Evolutionary conservation across 352 stramenopile genomes (phyloP).

Genomic region (Globisporangium barbulae): DNA sequence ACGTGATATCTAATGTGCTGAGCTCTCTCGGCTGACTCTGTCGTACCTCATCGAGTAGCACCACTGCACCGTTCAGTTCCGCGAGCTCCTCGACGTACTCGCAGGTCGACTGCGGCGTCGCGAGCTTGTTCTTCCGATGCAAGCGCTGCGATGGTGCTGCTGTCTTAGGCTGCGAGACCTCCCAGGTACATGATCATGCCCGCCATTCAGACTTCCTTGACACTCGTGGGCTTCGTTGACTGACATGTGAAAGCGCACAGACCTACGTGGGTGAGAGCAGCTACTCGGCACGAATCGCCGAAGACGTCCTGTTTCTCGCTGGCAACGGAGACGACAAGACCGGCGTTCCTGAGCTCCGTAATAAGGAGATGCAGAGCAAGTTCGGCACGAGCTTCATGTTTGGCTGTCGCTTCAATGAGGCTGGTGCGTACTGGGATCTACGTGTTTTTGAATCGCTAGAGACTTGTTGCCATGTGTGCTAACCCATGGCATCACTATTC

Average conservation of each 20-base stretch:
- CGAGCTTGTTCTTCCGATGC: constrained; percentile 47
- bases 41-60: constrained; percentile 26
- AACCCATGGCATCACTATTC: not conserved
- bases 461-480: not conserved
- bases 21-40: too few relatives aligned
- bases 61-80: constrained; percentile 54
- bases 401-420: constrained; percentile 72
- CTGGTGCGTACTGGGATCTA: constrained; percentile 19
- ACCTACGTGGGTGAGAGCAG: constrained; percentile 78
- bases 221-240: not conserved
- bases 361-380: constrained; percentile 11
- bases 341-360: constrained; percentile 6
- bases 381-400: constrained; percentile 77
- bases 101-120: constrained; percentile 51
- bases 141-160: constrained; percentile 31
- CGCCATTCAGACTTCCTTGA: not conserved
- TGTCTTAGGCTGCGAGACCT: constrained; percentile 50
- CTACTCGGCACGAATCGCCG: constrained; percentile 68
- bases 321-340: constrained; percentile 47
- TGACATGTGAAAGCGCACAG: constrained; percentile 17
- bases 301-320: constrained; percentile 72
- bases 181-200: constrained; percentile 23
- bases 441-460: not conserved
- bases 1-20: constrained; percentile 12
- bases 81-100: constrained; percentile 61